Conservation (phyloP, 805 yeast species). For the Candida namnaoensis region DNA sequence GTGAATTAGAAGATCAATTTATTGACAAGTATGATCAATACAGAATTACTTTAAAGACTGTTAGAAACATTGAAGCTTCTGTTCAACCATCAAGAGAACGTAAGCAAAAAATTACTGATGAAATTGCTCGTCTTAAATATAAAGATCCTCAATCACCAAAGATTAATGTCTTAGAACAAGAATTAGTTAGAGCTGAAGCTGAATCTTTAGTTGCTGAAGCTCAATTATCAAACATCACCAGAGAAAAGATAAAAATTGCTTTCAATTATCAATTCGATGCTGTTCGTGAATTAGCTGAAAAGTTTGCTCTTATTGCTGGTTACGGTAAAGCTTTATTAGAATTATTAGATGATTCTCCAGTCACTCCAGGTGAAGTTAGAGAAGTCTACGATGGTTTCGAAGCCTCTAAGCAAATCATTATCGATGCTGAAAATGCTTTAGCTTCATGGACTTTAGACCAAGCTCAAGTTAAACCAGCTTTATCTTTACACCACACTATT, state of each 20-base stretch:
- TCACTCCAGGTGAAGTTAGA: constrained; percentile 98
- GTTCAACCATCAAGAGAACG: constrained; percentile 98
- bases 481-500: constrained; percentile 71
- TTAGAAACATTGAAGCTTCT: constrained; percentile 94
- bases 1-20: constrained; percentile 97
- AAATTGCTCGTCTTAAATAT: constrained; percentile 95
- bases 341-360: constrained; percentile 92
- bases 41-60: constrained; percentile 88
- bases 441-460: constrained; percentile 95
- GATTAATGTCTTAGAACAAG: constrained; percentile 93
- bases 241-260: constrained; percentile 96
- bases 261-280: constrained; percentile 96
- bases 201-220: constrained; percentile 99
- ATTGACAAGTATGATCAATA: constrained; percentile 98
- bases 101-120: constrained; percentile 94
- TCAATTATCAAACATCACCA: constrained; percentile 94
- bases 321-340: constrained; percentile 97
- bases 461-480: constrained; percentile 90
- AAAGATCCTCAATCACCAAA: constrained; percentile 98
- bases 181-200: constrained; percentile 97
- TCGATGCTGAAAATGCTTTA: constrained; percentile 92
- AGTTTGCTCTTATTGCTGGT: constrained; percentile 94
- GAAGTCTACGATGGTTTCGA: constrained; percentile 98
- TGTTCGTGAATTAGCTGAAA: constrained; percentile 89
- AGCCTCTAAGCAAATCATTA: constrained; percentile 94